A percentile compares a stretch with the other conserved stretches of the same genome.
phyloP scores from a whole-genome alignment of 1,284 basidiomycete species.

The Cryptococcus deneoformans region DNA sequence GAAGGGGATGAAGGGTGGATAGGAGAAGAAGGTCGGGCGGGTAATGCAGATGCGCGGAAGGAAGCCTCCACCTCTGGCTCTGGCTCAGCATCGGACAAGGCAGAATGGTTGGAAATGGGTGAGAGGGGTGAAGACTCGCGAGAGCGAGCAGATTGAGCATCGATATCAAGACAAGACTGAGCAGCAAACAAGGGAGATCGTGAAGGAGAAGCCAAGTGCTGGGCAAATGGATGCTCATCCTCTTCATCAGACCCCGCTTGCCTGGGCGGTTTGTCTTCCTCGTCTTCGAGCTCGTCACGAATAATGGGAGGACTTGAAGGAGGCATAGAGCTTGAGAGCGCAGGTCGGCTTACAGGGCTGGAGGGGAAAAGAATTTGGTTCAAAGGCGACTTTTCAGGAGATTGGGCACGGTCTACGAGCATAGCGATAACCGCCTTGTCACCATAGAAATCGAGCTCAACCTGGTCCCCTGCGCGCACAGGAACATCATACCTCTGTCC shows the following conservation, averaged over 20 bases:
- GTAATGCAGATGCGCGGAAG: not conserved
- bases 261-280: conserved; percentile 1
- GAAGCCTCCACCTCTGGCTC: no score
- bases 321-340: conserved; percentile 10
- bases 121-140: not conserved
- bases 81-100: not conserved
- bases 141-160: not conserved
- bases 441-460: conserved; percentile 44
- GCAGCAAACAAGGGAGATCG: not conserved
- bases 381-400: not conserved
- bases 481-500: conserved; percentile 24
- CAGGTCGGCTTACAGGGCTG: conserved; percentile 5
- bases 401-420: conserved; percentile 4
- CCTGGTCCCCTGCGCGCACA: conserved; percentile 1
- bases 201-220: not conserved
- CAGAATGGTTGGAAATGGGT: not conserved
- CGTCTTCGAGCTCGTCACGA: conserved; percentile 29
- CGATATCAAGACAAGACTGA: conserved; percentile 14
- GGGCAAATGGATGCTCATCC: conserved; percentile 32
- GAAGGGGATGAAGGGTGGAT: not conserved
- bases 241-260: conserved; percentile 4
- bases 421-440: conserved; percentile 16
- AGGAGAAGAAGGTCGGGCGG: not conserved
- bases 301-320: conserved; percentile 23
- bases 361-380: conserved; percentile 13